Conservation (phyloP, 1,284 basidiomycete genomes). For the Cryptococcus sp. region DNA sequence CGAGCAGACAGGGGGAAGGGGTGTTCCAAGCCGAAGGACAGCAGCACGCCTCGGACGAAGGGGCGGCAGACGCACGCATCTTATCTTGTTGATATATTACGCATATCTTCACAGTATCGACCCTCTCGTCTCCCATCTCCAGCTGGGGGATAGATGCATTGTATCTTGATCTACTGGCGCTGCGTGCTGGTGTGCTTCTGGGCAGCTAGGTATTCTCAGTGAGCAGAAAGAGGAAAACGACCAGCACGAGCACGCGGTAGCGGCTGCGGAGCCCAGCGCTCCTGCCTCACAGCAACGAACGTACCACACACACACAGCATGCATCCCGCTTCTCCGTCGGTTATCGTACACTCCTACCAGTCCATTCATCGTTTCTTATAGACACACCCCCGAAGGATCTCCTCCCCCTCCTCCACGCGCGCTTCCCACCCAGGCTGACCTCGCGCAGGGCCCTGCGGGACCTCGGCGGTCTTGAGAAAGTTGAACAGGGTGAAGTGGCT, state of each 20-base stretch:
- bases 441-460: constrained; percentile 39
- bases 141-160: too few species aligned
- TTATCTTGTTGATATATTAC: not conserved
- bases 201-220: too few species aligned
- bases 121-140: not conserved
- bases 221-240: too few species aligned
- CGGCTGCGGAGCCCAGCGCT: too few species aligned
- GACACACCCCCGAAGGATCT: constrained; percentile 84
- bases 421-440: constrained; percentile 63
- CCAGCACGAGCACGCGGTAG: too few species aligned
- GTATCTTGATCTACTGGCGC: too few species aligned
- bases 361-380: constrained; percentile 82
- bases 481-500: constrained; percentile 86
- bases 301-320: not conserved
- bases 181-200: too few species aligned
- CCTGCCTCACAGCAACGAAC: too few species aligned
- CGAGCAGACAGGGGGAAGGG: not conserved
- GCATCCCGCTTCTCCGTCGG: too few species aligned
- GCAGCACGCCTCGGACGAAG: too few species aligned
- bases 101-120: not conserved
- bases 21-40: not conserved
- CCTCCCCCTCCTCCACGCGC: constrained; percentile 59
- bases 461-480: constrained; percentile 66
- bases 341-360: not conserved
- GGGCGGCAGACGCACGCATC: not conserved